Conservation (phyloP, 306 rosid species). For the Senna tora region DNA sequence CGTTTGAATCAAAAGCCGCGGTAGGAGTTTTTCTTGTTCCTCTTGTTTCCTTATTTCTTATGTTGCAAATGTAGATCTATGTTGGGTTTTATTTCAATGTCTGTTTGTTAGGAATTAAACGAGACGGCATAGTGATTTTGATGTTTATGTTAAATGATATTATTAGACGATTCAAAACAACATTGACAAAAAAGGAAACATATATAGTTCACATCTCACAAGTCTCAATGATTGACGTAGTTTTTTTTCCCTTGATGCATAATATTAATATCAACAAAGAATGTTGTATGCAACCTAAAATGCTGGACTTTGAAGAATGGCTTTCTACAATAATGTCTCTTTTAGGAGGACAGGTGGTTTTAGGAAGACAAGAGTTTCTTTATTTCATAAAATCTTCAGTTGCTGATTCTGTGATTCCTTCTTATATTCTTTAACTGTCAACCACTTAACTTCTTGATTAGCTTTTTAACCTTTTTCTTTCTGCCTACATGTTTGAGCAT, state of each 20-base stretch:
- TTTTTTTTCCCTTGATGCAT: not conserved
- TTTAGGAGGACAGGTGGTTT: not conserved
- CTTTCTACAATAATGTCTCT: not conserved
- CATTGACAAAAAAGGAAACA: too few relatives aligned
- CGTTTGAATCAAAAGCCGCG: constrained; percentile 84
- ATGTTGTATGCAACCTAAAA: not conserved
- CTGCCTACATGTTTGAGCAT: not conserved
- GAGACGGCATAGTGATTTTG: not conserved
- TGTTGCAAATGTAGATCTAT: constrained; percentile 30
- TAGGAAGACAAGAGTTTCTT: too few relatives aligned
- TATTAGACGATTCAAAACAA: too few relatives aligned
- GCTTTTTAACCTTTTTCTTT: not conserved
- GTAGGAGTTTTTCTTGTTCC: constrained; percentile 45
- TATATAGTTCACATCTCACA: not conserved
- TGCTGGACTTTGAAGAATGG: not conserved
- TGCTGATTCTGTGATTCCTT: too few relatives aligned
- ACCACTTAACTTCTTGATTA: too few relatives aligned
- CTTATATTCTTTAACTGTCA: too few relatives aligned
- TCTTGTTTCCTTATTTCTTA: constrained; percentile 8
- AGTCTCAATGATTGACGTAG: not conserved
- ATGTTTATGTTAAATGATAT: too few relatives aligned
- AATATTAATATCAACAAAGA: not conserved
- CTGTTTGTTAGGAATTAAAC: constrained; percentile 18
- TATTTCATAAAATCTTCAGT: too few relatives aligned
- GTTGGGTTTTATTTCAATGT: not conserved